These are phyloP conservation scores for Fusarium nisikadoi DNA, from an alignment of 2,329 filamentous ascomycete species.

Conservation along the genomic window DNA sequence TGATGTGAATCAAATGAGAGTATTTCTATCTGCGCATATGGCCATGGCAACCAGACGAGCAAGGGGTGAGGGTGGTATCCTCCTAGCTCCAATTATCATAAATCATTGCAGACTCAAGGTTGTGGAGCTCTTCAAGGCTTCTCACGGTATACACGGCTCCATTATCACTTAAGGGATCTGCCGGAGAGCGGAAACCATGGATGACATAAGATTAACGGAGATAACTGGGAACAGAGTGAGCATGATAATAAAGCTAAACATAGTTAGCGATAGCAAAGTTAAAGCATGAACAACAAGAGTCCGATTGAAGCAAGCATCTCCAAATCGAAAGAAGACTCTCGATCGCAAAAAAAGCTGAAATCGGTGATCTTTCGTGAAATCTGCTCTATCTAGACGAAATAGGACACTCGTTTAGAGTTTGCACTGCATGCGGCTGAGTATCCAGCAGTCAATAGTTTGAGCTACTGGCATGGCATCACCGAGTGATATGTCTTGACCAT, in stretches of 20 bases:
- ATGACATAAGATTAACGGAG: no score
- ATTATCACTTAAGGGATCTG: not conserved
- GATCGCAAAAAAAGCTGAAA: not conserved
- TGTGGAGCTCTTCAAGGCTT: not conserved
- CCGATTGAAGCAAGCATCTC: no score
- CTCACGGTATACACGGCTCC: no score
- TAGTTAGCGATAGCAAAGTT: not conserved
- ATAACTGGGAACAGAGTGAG: not conserved
- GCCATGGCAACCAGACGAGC: no score
- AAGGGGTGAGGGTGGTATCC: rapidly evolving
- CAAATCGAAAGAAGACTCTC: not conserved
- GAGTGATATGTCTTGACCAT: no score
- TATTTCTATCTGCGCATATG: no score
- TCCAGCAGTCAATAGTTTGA: not conserved
- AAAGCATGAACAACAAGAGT: not conserved
- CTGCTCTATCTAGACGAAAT: not conserved
- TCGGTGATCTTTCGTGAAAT: not conserved
- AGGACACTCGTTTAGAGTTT: not conserved
- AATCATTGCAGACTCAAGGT: not conserved
- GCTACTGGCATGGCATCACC: no score
- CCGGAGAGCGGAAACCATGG: not conserved
- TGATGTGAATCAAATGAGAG: not conserved
- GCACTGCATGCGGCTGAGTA: not conserved
- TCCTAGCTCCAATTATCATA: not conserved
- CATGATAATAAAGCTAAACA: not conserved